phyloP scores from a whole-genome alignment of 2,329 filamentous ascomycete species.

The Tympanopsis confertula region DNA sequence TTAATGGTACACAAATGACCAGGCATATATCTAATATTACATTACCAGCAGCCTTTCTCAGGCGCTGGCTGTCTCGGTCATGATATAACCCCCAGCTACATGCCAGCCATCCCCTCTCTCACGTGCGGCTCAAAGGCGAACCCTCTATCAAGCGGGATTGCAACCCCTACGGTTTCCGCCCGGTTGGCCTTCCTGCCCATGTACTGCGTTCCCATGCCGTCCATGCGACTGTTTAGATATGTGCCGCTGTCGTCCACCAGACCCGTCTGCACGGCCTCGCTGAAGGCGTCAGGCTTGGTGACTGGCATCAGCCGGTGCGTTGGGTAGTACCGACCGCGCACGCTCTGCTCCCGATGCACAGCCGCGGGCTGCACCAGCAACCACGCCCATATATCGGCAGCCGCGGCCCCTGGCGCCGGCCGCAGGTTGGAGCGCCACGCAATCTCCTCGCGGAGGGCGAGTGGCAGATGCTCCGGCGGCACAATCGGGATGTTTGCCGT shows the following conservation, averaged over 20 bases:
- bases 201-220: conserved; percentile 24
- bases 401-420: conserved; percentile 11
- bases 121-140: background rate
- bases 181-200: conserved; percentile 28
- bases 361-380: conserved; percentile 10
- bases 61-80: too few relatives aligned
- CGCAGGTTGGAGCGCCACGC: conserved; percentile 24
- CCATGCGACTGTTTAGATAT: conserved; percentile 40
- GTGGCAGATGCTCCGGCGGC: conserved; percentile 24
- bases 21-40: too few relatives aligned
- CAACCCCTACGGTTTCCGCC: conserved; percentile 27
- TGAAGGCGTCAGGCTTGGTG: conserved; percentile 26
- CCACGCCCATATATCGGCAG: conserved; percentile 22
- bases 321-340: conserved; percentile 47
- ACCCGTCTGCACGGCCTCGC: conserved; percentile 22
- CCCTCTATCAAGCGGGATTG: conserved; percentile 20
- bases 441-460: conserved; percentile 25
- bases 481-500: conserved; percentile 8
- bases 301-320: conserved; percentile 39
- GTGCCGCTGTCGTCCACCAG: conserved; percentile 29
- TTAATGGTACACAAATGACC: too few relatives aligned
- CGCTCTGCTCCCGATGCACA: conserved; percentile 23
- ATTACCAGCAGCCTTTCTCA: too few relatives aligned
- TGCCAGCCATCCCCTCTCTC: background rate
- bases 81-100: too few relatives aligned